Percentiles rank a stretch among this genome's conserved stretches.
These are phyloP conservation scores for Phaeotremella skinneri DNA, from an alignment of 768 basidiomycete species.

Conservation along the genomic window DNA sequence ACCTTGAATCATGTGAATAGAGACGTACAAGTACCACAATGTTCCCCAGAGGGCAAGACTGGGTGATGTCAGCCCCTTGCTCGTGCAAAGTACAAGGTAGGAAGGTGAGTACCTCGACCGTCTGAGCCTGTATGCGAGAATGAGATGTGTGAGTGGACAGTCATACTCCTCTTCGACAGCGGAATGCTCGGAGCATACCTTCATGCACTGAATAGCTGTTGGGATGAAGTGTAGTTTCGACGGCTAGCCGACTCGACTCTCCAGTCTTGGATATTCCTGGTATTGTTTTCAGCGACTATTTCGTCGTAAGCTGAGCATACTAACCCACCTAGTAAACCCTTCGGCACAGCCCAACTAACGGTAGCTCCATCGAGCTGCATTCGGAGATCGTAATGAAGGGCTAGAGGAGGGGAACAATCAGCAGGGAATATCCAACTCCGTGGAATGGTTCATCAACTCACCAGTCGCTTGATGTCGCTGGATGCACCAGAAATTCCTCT, in stretches of 20 bases:
- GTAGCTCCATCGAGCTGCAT: conserved; percentile 44
- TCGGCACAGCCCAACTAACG: conserved; percentile 41
- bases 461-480: conserved; percentile 44
- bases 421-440: not conserved
- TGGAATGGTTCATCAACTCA: conserved; percentile 11
- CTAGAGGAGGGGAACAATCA: conserved; percentile 6
- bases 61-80: not conserved
- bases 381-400: conserved; percentile 44
- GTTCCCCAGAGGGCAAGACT: conserved; percentile 4
- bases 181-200: conserved; percentile 18
- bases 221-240: conserved; percentile 41
- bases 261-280: conserved; percentile 33
- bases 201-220: conserved; percentile 44
- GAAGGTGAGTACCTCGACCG: conserved; percentile 18
- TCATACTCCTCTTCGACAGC: too few relatives aligned
- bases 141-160: too few relatives aligned
- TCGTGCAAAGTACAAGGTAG: not conserved
- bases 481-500: conserved; percentile 45
- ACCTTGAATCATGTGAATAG: not conserved
- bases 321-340: conserved; percentile 36
- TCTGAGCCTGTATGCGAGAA: conserved; percentile 30
- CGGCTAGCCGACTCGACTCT: conserved; percentile 36
- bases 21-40: conserved; percentile 8
- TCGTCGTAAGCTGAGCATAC: not conserved
- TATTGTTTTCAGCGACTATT: not conserved